Percentiles rank a stretch among this genome's conserved stretches.
These are phyloP conservation scores for Trichoderma sp. DNA, from an alignment of 2,329 filamentous ascomycete species.

Conservation along the genomic window DNA sequence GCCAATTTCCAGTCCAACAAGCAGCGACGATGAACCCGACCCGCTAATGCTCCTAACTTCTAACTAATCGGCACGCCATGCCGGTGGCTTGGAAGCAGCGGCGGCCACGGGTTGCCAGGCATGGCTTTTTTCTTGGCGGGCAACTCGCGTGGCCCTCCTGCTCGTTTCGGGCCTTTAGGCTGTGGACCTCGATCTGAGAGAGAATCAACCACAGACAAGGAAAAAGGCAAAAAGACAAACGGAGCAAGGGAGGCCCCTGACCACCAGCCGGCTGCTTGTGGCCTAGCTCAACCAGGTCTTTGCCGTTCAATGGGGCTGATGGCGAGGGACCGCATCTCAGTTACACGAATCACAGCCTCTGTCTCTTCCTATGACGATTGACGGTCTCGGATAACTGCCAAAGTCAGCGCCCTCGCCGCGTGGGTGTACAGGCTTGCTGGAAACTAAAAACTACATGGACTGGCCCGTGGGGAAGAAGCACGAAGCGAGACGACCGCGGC, in stretches of 20 bases:
- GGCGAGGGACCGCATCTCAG: constrained; percentile 5
- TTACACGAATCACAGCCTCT: constrained; percentile 4
- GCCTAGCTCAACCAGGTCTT: constrained; percentile 8
- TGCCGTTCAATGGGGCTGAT: not conserved
- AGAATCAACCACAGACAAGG: not conserved
- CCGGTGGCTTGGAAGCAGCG: constrained; percentile 5
- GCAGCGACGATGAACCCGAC: constrained; percentile 1
- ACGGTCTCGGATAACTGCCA: constrained; percentile 1
- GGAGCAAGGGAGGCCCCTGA: not conserved
- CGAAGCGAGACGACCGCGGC: not conserved
- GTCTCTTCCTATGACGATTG: constrained; percentile 5
- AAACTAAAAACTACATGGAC: not conserved
- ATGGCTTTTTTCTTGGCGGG: not conserved
- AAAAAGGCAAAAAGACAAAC: not conserved
- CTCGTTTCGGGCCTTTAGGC: constrained; percentile 16
- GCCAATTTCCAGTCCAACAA: constrained; percentile 12
- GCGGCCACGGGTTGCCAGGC: constrained; percentile 10
- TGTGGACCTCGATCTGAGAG: not conserved
- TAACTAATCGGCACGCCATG: constrained; percentile 7
- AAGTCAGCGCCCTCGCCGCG: constrained; percentile 7
- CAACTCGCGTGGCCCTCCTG: not conserved
- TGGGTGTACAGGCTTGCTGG: not conserved
- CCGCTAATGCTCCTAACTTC: not conserved
- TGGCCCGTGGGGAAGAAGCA: constrained; percentile 16
- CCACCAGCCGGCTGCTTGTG: not conserved